A percentile compares a stretch with the other conserved stretches of the same genome.
These are phyloP conservation scores for Ascocoryne sarcoides DNA, from an alignment of 2,329 filamentous ascomycete genomes.

Conservation along the genomic window DNA sequence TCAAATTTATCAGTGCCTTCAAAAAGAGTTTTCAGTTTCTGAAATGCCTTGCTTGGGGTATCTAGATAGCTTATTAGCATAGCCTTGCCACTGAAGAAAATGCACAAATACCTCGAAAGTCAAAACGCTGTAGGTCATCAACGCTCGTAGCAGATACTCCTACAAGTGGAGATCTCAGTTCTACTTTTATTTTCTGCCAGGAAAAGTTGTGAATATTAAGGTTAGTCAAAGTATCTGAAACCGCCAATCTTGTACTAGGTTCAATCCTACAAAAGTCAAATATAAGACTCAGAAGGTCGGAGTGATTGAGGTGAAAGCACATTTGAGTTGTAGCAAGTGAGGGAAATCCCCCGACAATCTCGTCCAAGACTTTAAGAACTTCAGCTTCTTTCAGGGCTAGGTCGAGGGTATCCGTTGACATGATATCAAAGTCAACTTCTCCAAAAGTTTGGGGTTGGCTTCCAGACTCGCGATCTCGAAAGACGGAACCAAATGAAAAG, in stretches of 20 bases:
- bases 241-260: conserved; percentile 53
- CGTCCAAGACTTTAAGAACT: conserved; percentile 87
- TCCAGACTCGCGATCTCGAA: conserved; percentile 67
- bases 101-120: conserved; percentile 63
- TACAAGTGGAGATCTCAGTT: conserved; percentile 71
- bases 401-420: conserved; percentile 74
- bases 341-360: conserved; percentile 75
- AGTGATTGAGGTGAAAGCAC: conserved; percentile 88
- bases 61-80: conserved; percentile 32
- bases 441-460: conserved; percentile 75
- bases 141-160: conserved; percentile 83
- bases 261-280: conserved; percentile 84
- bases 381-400: conserved; percentile 87
- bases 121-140: conserved; percentile 82
- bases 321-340: conserved; percentile 62
- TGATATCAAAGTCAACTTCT: conserved; percentile 93
- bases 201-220: conserved; percentile 73
- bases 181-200: conserved; percentile 75
- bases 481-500: conserved; percentile 83
- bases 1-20: conserved; percentile 61
- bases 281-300: conserved; percentile 75
- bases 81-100: not conserved
- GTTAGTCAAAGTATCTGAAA: conserved; percentile 78
- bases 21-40: conserved; percentile 50
- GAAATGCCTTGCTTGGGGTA: conserved; percentile 46